Evolutionary conservation across 768 basidiomycete species (phyloP).

Genomic region (Boletus rex-veris): DNA sequence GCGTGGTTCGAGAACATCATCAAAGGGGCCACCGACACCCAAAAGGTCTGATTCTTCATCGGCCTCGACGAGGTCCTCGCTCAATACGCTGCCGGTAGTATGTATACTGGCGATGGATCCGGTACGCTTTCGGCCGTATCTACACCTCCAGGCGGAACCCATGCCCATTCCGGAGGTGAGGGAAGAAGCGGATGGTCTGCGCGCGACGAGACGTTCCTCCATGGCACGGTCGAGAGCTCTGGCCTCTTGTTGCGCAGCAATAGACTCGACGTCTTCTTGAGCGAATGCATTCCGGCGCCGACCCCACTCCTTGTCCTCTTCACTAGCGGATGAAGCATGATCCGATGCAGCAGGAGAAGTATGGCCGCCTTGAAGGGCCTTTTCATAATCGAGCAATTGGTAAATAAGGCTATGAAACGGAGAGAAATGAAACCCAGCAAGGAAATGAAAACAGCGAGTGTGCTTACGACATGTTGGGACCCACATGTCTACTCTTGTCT

Average conservation of each 20-base stretch:
- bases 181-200: conserved; percentile 68
- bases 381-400: conserved; percentile 90
- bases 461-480: conserved; percentile 93
- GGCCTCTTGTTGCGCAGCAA: conserved; percentile 71
- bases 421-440: conserved; percentile 22
- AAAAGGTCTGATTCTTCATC: conserved; percentile 75
- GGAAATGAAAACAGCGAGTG: conserved; percentile 21
- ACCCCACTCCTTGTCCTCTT: conserved; percentile 81
- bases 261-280: conserved; percentile 46
- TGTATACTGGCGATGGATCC: conserved; percentile 71
- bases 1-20: conserved; percentile 33
- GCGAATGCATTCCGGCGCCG: conserved; percentile 56
- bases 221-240: conserved; percentile 80
- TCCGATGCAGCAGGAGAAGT: conserved; percentile 53
- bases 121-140: conserved; percentile 68
- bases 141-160: conserved; percentile 62
- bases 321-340: conserved; percentile 47
- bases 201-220: conserved; percentile 76
- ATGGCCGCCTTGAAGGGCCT: conserved; percentile 53
- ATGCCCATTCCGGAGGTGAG: conserved; percentile 61
- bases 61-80: conserved; percentile 79
- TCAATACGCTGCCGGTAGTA: conserved; percentile 66
- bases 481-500: conserved; percentile 80
- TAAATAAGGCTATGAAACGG: conserved; percentile 71
- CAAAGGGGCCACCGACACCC: conserved; percentile 65